Conservation (phyloP, 176 grass and related monocot species). For the Rhynchospora breviuscula region DNA sequence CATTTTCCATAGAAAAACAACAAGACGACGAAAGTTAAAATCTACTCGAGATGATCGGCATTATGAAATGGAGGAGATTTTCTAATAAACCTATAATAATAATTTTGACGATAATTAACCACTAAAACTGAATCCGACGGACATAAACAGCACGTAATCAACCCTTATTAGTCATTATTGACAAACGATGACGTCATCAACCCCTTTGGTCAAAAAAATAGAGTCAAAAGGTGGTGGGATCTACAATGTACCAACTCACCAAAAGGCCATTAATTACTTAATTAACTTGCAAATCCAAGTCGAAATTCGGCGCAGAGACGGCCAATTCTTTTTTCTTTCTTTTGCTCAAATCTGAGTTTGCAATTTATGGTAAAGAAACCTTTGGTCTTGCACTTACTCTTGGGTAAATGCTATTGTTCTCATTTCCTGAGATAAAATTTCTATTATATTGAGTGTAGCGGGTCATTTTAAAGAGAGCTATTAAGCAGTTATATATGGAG, state of each 20-base stretch:
- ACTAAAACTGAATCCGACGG: background rate
- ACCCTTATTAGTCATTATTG: background rate
- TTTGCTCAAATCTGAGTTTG: background rate
- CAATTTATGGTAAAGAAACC: background rate
- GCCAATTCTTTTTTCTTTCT: too few species aligned
- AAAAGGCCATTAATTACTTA: background rate
- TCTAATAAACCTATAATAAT: too few species aligned
- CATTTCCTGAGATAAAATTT: background rate
- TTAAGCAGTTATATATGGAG: background rate
- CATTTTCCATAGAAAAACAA: too few species aligned
- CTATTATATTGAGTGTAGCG: background rate
- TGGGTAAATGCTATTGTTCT: background rate
- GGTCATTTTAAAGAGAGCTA: background rate
- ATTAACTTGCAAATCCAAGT: background rate
- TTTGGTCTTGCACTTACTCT: background rate
- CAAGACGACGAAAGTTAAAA: too few species aligned
- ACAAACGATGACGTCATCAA: background rate
- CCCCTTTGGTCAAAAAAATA: background rate
- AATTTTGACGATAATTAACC: background rate
- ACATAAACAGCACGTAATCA: background rate
- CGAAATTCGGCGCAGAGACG: too few species aligned
- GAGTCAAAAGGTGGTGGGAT: background rate
- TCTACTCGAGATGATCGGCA: too few species aligned
- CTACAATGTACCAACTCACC: background rate
- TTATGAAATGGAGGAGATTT: too few species aligned